Conservation (phyloP, 2,329 filamentous ascomycete genomes). For the Cladosporium sp. region DNA sequence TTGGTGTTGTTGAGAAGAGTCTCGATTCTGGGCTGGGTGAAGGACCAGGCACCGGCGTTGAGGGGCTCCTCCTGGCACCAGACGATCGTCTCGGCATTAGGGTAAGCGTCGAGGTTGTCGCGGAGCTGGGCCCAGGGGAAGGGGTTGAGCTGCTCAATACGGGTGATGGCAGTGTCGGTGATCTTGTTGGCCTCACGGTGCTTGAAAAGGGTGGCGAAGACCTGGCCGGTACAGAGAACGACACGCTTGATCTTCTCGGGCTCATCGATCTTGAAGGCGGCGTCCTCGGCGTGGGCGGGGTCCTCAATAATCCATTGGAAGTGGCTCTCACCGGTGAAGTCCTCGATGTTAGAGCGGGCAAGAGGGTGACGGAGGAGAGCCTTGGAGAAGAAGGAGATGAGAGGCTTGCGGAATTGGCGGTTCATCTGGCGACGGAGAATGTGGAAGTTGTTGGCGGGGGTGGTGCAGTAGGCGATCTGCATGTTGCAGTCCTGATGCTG, state of each 20-base stretch:
- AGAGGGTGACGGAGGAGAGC: constrained; percentile 91
- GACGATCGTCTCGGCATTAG: constrained; percentile 95
- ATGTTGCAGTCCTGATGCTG: constrained; percentile 99
- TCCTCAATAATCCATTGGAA: constrained; percentile 98
- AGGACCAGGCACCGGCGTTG: constrained; percentile 95
- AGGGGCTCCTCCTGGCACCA: constrained; percentile 98
- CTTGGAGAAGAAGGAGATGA: constrained; percentile 98
- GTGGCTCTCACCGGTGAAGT: constrained; percentile 86
- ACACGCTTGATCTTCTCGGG: constrained; percentile 90
- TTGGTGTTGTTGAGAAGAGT: constrained; percentile 91
- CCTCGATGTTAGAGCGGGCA: constrained; percentile 83
- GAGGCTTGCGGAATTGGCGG: constrained; percentile 97
- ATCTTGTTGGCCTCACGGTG: constrained; percentile 83
- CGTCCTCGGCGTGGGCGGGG: constrained; percentile 73
- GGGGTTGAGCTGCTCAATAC: constrained; percentile 95
- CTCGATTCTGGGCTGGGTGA: constrained; percentile 96
- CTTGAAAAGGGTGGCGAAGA: constrained; percentile 87
- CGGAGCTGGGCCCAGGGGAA: constrained; percentile 98
- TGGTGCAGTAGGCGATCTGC: constrained; percentile 98
- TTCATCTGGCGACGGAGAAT: constrained; percentile 96
- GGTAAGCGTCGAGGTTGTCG: constrained; percentile 95
- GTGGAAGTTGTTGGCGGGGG: constrained; percentile 94
- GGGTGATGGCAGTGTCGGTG: constrained; percentile 89
- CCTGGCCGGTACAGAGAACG: constrained; percentile 91
- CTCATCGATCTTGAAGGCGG: constrained; percentile 62